Base-by-base conservation (phyloP, 495 filamentous ascomycete genomes). In the Cairneyella variabilis region DNA sequence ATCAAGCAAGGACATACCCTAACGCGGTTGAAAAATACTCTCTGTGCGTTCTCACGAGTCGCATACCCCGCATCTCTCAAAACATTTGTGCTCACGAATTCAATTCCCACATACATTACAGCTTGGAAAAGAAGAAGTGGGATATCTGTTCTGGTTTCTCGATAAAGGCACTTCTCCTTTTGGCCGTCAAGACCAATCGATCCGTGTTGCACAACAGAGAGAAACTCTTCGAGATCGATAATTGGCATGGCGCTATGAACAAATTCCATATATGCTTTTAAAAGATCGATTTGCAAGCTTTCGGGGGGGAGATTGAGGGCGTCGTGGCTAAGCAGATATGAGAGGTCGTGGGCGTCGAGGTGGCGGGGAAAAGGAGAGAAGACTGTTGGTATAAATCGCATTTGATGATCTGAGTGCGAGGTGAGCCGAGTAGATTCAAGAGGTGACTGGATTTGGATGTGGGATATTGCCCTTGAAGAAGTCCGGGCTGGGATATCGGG, bases 161-260 rank as follows among this genome's bases (percentile, higher is more conserved):
- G n/a, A n/a, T 46, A 25, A 14, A 5, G 11, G 18, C 83, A 84
- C 44, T 79, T 74, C 21, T 74, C 72, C 16, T 82, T 84, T 17
- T 5, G 37, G 3, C 11, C 16, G 23, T 40, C n/a, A 47, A 18
- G 37, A 41, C 76, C 76, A 48, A 73, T n/a, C n/a, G n/a, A n/a
- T n/a, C n/a, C n/a, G n/a, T n/a, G 69, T 34, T 81, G 79, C 49
- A 90, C 76, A 38, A 76, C 78, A 54, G 72, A 66, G 20, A 91
- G 63, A 63, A 91, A 91, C 28, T 86, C 78, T 49, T 84, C 77
- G 56, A 89, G 66, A 56, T 93, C 87, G 41, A 93, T 61, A 20
- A 91, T 70, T n/a, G 89, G 89, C 86, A 91, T 89, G 65, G 84
- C 90, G 7, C 86, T 85, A 62, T 93, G 83, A 8, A 91, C 88